Evolutionary conservation across 305 asterid species (phyloP).

Genomic region (Fraxinus albicans): DNA sequence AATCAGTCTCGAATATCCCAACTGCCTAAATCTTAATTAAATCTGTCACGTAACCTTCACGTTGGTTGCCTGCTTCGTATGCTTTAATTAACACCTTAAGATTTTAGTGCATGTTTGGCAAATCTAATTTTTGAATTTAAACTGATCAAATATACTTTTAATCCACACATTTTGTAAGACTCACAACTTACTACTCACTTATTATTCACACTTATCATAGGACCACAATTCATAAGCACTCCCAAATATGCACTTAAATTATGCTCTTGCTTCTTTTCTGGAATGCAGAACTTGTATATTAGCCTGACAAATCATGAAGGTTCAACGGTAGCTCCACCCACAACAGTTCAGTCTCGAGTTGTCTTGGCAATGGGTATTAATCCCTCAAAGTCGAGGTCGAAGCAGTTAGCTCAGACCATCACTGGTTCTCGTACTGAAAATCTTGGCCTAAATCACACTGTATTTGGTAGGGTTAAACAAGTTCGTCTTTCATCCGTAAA

Average conservation of each 20-base stretch:
- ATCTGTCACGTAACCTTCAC: neutral
- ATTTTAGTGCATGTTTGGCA: neutral
- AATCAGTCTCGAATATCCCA: neutral
- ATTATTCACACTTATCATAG: neutral
- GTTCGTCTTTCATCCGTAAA: constrained; percentile 76
- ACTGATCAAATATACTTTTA: neutral
- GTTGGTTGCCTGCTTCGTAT: neutral
- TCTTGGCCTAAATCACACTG: constrained; percentile 87
- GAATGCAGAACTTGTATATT: constrained; percentile 75
- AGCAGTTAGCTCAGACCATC: constrained; percentile 85
- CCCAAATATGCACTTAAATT: neutral
- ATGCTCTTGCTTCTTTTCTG: constrained; percentile 14
- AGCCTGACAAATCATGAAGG: constrained; percentile 71
- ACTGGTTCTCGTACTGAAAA: constrained; percentile 64
- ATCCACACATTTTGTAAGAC: neutral
- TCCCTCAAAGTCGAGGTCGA: constrained; percentile 60
- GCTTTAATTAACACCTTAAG: neutral
- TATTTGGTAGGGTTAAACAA: constrained; percentile 92
- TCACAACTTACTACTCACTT: neutral
- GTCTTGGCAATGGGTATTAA: constrained; percentile 65
- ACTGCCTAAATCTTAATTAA: neutral
- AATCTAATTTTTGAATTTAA: neutral
- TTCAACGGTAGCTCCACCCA: constrained; percentile 67
- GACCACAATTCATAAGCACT: neutral
- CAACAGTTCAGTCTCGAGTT: constrained; percentile 72